Evolutionary conservation across 1,284 basidiomycete genomes (phyloP).

Genomic region (Thecaphora frezii): DNA sequence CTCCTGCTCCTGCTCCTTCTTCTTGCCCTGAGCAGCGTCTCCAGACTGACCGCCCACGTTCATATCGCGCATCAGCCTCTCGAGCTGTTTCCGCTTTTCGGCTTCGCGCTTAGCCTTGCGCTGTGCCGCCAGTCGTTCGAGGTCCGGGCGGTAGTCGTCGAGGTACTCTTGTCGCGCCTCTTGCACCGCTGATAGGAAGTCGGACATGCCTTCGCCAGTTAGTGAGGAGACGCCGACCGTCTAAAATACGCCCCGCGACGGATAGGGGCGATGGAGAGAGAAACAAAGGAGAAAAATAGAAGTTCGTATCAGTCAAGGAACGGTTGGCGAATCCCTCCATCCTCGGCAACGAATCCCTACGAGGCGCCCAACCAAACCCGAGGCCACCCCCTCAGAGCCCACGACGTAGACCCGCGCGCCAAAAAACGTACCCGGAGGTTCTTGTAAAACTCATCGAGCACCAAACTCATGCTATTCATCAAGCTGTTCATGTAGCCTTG

Average conservation of each 20-base stretch:
- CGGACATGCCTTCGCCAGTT: conserved; percentile 87
- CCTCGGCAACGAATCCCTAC: no score
- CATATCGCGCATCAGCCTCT: conserved; percentile 82
- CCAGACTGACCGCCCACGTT: conserved; percentile 52
- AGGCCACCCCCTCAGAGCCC: no score
- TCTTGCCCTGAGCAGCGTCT: conserved; percentile 1
- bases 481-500: conserved; percentile 97
- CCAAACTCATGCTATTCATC: conserved; percentile 98
- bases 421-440: conserved; percentile 73
- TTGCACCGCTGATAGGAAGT: conserved; percentile 88
- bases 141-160: conserved; percentile 88
- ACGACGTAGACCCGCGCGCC: no score
- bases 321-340: no score
- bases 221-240: conserved; percentile 93
- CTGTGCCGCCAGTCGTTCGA: conserved; percentile 69
- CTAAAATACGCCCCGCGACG: no score
- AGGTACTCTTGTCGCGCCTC: conserved; percentile 80
- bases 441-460: conserved; percentile 98
- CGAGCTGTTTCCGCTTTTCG: conserved; percentile 71
- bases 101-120: conserved; percentile 68
- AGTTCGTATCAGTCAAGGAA: conserved; percentile 9
- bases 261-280: no score
- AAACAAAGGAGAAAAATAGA: not conserved
- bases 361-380: no score
- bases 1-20: conserved; percentile 9